phyloP scores from a whole-genome alignment of 2,329 filamentous ascomycete genomes.

The Calonectria montana region DNA sequence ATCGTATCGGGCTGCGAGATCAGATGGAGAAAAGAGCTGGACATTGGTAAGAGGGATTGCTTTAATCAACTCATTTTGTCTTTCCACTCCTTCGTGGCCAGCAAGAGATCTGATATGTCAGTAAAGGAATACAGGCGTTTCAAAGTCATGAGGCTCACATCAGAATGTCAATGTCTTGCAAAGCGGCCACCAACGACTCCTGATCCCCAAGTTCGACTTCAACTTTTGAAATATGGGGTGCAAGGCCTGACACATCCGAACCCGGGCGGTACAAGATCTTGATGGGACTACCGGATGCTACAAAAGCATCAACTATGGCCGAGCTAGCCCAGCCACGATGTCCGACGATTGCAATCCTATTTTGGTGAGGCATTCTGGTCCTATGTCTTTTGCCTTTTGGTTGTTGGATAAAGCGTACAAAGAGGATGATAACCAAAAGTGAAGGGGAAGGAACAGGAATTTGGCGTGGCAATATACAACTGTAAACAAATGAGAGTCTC shows the following conservation, averaged over 20 bases:
- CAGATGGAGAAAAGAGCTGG: constrained; percentile 5
- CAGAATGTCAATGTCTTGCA: constrained; percentile 9
- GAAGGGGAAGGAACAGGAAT: too few species aligned
- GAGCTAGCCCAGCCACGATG: constrained; percentile 19
- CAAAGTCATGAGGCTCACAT: background rate
- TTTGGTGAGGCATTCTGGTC: background rate
- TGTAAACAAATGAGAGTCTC: too few species aligned
- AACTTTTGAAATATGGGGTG: background rate
- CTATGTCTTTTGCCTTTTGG: too few species aligned
- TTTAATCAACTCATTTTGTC: constrained; percentile 2
- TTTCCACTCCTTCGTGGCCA: constrained; percentile 8
- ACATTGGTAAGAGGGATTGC: background rate
- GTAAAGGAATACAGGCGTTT: background rate
- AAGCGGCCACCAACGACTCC: background rate
- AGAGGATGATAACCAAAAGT: too few species aligned
- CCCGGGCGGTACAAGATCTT: constrained; percentile 9
- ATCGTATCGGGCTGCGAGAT: constrained; percentile 5
- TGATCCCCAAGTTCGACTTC: constrained; percentile 15
- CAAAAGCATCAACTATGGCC: constrained; percentile 6
- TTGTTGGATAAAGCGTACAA: too few species aligned
- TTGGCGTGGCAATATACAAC: too few species aligned
- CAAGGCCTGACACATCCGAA: background rate
- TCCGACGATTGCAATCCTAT: constrained; percentile 10
- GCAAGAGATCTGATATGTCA: background rate
- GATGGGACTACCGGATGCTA: background rate